Conservation (phyloP, 2,329 filamentous ascomycete species). For the Ceratocystiopsis sp. region DNA sequence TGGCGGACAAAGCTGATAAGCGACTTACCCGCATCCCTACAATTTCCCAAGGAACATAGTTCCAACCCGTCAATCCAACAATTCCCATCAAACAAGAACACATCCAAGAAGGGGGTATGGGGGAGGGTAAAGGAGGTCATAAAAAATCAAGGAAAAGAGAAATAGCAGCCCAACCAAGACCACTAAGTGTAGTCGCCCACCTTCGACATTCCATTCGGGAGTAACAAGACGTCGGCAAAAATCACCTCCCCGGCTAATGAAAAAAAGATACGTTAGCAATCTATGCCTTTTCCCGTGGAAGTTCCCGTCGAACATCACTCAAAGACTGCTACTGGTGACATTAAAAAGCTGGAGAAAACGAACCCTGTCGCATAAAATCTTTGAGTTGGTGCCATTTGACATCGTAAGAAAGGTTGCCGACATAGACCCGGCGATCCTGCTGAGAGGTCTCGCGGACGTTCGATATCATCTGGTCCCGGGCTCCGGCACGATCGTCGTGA, state of each 20-base stretch:
- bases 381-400: slow-evolving; percentile 99
- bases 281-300: too few species aligned
- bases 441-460: slow-evolving; percentile 87
- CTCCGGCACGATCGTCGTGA: slow-evolving; percentile 66
- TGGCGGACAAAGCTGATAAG: neutral
- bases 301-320: neutral
- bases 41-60: slow-evolving; percentile 68
- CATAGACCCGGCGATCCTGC: slow-evolving; percentile 97
- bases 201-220: slow-evolving; percentile 99
- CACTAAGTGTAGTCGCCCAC: slow-evolving; percentile 78
- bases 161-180: slow-evolving; percentile 73
- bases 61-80: slow-evolving; percentile 99
- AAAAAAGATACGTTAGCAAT: slow-evolving; percentile 20
- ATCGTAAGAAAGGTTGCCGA: slow-evolving; percentile 97
- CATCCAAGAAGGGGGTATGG: slow-evolving; percentile 33
- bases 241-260: slow-evolving; percentile 86
- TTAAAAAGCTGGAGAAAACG: slow-evolving; percentile 18
- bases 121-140: slow-evolving; percentile 31
- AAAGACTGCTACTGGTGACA: neutral
- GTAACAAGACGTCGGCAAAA: slow-evolving; percentile 97
- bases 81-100: slow-evolving; percentile 53
- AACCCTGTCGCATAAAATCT: slow-evolving; percentile 99
- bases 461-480: slow-evolving; percentile 93
- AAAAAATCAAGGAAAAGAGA: slow-evolving; percentile 13
- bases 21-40: slow-evolving; percentile 98